phyloP scores from a whole-genome alignment of 78 protist genomes.

The Emiliania huxleyi region DNA sequence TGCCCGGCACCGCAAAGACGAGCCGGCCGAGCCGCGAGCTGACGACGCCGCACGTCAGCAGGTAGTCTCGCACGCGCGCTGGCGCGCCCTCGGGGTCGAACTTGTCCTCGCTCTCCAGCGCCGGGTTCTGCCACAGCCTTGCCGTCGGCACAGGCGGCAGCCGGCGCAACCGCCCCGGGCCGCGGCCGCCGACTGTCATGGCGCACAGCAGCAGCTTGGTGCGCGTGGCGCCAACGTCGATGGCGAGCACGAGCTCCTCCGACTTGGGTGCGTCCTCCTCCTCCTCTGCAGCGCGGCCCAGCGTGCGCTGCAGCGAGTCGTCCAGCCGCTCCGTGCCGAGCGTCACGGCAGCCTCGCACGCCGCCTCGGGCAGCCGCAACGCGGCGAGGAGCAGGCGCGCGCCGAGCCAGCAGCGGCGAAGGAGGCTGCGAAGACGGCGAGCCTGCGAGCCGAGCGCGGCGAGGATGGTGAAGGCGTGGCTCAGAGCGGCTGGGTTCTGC shows the following conservation, averaged over 20 bases:
- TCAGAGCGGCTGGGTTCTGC: too few relatives aligned
- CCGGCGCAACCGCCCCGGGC: background rate
- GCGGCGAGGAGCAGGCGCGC: too few relatives aligned
- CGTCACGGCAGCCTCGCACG: too few relatives aligned
- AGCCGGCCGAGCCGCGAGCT: background rate
- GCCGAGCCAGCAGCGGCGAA: too few relatives aligned
- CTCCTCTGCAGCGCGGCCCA: too few relatives aligned
- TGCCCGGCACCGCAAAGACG: constrained; percentile 5
- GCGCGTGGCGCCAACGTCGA: constrained; percentile 10
- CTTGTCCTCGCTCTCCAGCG: background rate
- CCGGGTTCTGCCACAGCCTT: background rate
- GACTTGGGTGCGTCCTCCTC: background rate
- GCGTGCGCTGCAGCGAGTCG: too few relatives aligned
- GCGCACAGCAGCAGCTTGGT: background rate
- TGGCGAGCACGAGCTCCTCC: background rate
- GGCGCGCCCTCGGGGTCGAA: background rate
- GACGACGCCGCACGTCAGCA: background rate
- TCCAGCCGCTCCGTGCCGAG: too few relatives aligned
- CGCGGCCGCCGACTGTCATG: background rate
- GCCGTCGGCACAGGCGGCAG: background rate
- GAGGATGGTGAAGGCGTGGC: too few relatives aligned
- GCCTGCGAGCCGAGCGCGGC: too few relatives aligned
- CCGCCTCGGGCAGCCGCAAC: too few relatives aligned
- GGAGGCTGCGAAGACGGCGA: too few relatives aligned
- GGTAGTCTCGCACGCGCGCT: background rate